Evolutionary conservation across 768 basidiomycete genomes (phyloP).

Genomic region (Pilatotrama ljubarskyi): DNA sequence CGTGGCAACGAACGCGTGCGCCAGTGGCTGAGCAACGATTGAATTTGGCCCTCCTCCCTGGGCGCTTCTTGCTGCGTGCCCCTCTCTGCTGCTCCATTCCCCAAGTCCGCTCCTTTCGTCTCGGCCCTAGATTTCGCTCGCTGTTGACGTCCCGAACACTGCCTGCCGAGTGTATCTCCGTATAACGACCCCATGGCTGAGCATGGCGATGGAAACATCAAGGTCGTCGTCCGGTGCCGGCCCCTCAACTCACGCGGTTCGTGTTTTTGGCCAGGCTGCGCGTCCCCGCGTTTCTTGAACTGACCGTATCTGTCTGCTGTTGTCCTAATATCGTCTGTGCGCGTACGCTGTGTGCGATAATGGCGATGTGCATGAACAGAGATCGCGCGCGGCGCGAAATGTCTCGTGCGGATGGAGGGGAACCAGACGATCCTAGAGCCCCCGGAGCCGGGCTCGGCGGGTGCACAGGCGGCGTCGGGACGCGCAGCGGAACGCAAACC

Average conservation of each 20-base stretch:
- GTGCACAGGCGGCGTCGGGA: constrained; percentile 55
- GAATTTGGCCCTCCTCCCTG: neutral
- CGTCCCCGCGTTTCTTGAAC: neutral
- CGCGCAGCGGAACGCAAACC: constrained; percentile 89
- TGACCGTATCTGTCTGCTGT: neutral
- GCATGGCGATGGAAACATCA: constrained; percentile 84
- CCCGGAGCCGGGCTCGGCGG: constrained; percentile 71
- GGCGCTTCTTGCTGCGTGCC: constrained; percentile 3
- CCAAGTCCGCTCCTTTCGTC: constrained; percentile 3
- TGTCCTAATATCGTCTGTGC: neutral
- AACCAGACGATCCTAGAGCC: constrained; percentile 93
- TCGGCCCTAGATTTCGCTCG: constrained; percentile 9
- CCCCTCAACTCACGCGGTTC: constrained; percentile 93
- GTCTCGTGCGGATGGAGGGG: constrained; percentile 92
- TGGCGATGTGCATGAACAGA: constrained; percentile 51
- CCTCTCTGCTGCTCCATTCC: neutral
- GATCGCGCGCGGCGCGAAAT: constrained; percentile 89
- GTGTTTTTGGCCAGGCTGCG: constrained; percentile 29
- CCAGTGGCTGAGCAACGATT: neutral
- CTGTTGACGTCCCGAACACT: neutral
- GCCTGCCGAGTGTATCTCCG: neutral
- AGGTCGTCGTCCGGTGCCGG: constrained; percentile 93
- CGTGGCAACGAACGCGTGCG: constrained; percentile 5
- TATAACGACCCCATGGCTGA: constrained; percentile 54
- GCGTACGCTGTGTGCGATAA: neutral